Conservation (phyloP, 108 stramenopile genomes). For the Nitzschia putrida region DNA sequence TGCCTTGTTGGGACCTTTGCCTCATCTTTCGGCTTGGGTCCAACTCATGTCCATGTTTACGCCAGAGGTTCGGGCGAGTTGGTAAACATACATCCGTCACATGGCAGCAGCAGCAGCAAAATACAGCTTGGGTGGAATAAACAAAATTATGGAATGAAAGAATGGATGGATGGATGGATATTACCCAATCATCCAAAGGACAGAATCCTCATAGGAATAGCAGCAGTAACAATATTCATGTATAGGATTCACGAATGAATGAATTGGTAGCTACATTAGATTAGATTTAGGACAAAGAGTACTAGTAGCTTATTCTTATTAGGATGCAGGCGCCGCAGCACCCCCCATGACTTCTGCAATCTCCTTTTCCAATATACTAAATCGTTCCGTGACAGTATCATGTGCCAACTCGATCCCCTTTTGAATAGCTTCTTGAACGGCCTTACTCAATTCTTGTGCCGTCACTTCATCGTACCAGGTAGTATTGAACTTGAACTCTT, state of each 20-base stretch:
- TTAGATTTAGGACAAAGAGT: too few species aligned
- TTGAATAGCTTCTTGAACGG: constrained; percentile 63
- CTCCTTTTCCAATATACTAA: constrained; percentile 66
- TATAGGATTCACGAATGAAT: too few species aligned
- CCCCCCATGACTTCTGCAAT: constrained; percentile 36
- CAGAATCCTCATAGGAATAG: too few species aligned
- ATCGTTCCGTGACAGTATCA: constrained; percentile 67
- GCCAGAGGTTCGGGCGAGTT: constrained; percentile 34
- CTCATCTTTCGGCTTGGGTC: constrained; percentile 43
- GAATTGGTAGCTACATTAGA: too few species aligned
- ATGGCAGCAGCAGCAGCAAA: background rate
- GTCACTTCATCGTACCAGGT: constrained; percentile 63
- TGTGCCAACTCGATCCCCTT: constrained; percentile 64
- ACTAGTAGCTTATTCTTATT: too few species aligned
- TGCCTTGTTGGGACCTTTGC: constrained; percentile 16
- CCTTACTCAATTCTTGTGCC: constrained; percentile 62
- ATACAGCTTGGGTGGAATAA: too few species aligned
- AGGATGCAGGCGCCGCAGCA: too few species aligned
- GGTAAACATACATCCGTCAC: constrained; percentile 10
- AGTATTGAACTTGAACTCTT: constrained; percentile 71
- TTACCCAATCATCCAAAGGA: background rate
- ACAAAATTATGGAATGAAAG: too few species aligned
- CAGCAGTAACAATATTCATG: too few species aligned
- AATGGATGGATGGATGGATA: background rate
- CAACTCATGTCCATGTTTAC: constrained; percentile 40